These are phyloP conservation scores for Begonia loranthoides DNA, from an alignment of 306 rosid genomes.

Conservation along the genomic window DNA sequence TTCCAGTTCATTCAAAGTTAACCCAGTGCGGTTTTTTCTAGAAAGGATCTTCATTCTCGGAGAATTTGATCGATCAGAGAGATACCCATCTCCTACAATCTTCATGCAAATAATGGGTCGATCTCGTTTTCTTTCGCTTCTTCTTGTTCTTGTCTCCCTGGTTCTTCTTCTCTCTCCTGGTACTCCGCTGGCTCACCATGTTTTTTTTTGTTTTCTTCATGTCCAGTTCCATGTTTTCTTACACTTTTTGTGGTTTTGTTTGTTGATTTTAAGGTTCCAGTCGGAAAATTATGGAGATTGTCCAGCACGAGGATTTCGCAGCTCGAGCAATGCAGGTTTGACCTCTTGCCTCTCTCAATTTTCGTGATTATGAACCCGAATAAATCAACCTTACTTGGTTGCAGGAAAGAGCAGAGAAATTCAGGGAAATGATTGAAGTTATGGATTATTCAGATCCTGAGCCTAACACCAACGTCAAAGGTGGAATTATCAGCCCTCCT, in stretches of 20 bases:
- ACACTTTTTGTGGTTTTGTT: neutral
- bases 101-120: slow-evolving; percentile 29
- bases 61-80: slow-evolving; percentile 4
- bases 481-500: slow-evolving; percentile 27
- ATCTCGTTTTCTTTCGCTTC: slow-evolving; percentile 25
- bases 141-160: slow-evolving; percentile 33
- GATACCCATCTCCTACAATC: slow-evolving; percentile 15
- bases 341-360: neutral
- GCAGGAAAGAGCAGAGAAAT: slow-evolving; percentile 24
- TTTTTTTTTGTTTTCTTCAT: no score
- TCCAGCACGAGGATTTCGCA: slow-evolving; percentile 9
- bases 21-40: neutral
- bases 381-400: neutral
- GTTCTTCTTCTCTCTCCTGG: slow-evolving; percentile 38
- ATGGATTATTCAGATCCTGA: slow-evolving; percentile 62
- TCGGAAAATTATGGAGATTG: slow-evolving; percentile 23
- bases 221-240: no score
- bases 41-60: neutral
- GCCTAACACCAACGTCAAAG: slow-evolving; percentile 60
- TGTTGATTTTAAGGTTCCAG: slow-evolving; percentile 30
- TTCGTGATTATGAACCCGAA: neutral
- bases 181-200: slow-evolving; percentile 3
- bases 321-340: neutral
- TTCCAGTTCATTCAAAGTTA: neutral
- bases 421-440: slow-evolving; percentile 13